Evolutionary conservation across 2,329 filamentous ascomycete genomes (phyloP).

Genomic region (Trichoderma koningii): DNA sequence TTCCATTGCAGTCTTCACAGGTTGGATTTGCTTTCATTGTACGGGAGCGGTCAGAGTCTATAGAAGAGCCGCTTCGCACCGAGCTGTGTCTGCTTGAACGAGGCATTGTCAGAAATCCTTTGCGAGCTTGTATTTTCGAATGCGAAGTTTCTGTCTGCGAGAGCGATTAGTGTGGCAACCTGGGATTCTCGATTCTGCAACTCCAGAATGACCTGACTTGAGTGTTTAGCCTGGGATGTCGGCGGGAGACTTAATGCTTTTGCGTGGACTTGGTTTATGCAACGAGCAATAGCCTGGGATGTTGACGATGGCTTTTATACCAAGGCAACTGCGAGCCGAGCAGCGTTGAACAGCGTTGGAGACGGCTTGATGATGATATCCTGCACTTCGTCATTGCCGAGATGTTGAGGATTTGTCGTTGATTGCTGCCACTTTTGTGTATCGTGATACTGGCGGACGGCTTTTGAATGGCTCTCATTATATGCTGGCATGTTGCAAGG

Average conservation of each 20-base stretch:
- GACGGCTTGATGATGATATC: not conserved
- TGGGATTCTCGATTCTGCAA: not conserved
- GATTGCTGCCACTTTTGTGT: constrained; percentile 22
- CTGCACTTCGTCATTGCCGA: not conserved
- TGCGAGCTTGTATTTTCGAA: not conserved
- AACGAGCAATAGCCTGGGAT: not conserved
- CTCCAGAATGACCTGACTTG: not conserved
- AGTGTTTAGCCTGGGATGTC: not conserved
- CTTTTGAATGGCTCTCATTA: constrained; percentile 15
- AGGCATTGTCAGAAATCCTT: not conserved
- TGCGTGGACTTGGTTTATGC: not conserved
- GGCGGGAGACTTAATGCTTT: not conserved
- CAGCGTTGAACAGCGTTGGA: not conserved
- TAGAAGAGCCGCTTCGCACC: constrained; percentile 11
- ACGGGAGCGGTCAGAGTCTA: constrained; percentile 21
- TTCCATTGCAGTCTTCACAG: constrained; percentile 23
- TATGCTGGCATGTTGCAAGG: not conserved
- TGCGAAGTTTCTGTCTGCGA: not conserved
- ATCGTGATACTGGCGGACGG: constrained; percentile 23
- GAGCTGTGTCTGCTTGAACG: constrained; percentile 18
- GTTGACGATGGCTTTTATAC: not conserved
- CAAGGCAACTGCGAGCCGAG: not conserved
- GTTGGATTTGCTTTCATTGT: constrained; percentile 18
- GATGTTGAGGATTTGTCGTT: not conserved
- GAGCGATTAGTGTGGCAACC: constrained; percentile 17